Evolutionary conservation across 2,329 filamentous ascomycete genomes (phyloP), one percentile per base, ranked within the genome.

Genomic region (Beauveria pseudobassiana): DNA sequence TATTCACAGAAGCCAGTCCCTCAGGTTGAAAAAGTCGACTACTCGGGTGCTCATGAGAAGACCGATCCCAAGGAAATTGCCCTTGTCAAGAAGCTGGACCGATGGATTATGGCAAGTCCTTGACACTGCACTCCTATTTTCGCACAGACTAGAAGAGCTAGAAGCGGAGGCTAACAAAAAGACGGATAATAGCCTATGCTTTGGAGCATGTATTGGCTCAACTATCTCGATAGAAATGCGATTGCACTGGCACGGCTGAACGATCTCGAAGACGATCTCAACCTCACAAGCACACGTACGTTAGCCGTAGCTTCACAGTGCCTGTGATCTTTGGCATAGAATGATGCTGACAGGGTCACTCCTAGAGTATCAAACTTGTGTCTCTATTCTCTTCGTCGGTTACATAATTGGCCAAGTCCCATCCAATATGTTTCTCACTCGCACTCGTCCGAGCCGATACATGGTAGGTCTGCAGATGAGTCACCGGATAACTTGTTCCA

Each of bases 211-310:
- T 79, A 78, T 64, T 78, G 75, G 68, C 69, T 78, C 49, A 79
- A 77, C 62, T 78, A 77, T 58, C 70, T 79, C 22, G 78, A 80
- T 48, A 72, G 77, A 7, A 80, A 80, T 61, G 78, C 77, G 30
- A 80, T 81, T 64, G 76, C 77, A 0, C 72, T 78, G 42, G 78
- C 78, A 1, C 67, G 70, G 1, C 63, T 69, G 4, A 66, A 67
- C 45, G 59, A 64, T 18, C 63, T 69, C 18, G 67, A 69, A 59
- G 61, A 67, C 12, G 65, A 69, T 28, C 62, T 69, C 28, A 64
- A 65, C 16, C 61, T 68, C 8, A 64, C 62, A 10, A 49, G 56
- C 16, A 59, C 56, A 18, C 34, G 52, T 55, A 43, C 43, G 50
- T 34, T 20, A 2, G 6, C 22, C 12, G 12, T 5, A 12, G 30